Base-by-base conservation (phyloP, 805 yeast genomes). In the Ascoidea asiatica region DNA sequence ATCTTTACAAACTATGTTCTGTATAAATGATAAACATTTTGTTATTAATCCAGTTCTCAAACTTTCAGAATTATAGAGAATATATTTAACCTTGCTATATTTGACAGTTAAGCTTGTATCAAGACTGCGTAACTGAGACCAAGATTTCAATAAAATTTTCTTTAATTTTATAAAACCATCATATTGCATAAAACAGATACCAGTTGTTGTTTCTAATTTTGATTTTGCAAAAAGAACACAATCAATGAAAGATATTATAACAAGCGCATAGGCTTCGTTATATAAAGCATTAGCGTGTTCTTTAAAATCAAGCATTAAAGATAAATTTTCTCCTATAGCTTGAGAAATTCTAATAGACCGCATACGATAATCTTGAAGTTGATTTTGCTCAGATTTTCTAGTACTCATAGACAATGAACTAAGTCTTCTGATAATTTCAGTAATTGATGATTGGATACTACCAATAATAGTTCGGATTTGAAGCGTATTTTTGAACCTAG, bases 401-500 rank as follows among this genome's bases (percentile, higher is more conserved):
- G 67, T 66, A 56, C 69, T 11, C 35, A 29, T 29, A 29, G 35
- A 29, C 35, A 29, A 15, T 11, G 35, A 29, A 29, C 70, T 59
- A 20, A 75, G 50, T 5, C 73, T 63, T 43, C 69, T 61, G 42
- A 72, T 66, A 2, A 73, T 48, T 35, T 64, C 60, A 1, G 73
- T 51, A 2, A 69, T 57, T 23, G 66, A 61, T 5, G 67, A 61
- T 49, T 76, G 81, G 21, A 77, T 58, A 29, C 73, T 65, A 43
- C 70, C 65, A 29, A 66, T 57, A 37, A 79, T 65, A 48, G 66
- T 67, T 44, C 87, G 67, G 8, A 78, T 56, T 49, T 79, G 77
- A 2, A 74, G 59, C 0, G 81, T 62, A 52, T 82, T 83, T 50
- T 81, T 81, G 60, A 66, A 76, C 51, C 77, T 78, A 0, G 82